Conservation (phyloP, 2,329 filamentous ascomycete species). For the Myriosclerotinia scirpicola region DNA sequence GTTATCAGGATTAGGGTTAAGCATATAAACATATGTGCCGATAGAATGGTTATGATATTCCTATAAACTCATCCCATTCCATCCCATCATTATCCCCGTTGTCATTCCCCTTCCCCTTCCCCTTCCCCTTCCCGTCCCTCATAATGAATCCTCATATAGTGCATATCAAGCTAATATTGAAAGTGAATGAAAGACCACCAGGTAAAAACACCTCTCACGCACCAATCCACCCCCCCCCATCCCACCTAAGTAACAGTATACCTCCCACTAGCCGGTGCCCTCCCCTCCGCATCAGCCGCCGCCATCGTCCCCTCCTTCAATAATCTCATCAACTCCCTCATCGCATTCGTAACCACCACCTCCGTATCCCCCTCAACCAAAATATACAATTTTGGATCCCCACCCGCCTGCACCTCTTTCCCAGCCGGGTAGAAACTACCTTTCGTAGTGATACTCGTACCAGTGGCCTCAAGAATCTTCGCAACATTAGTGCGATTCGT, state of each 20-base stretch:
- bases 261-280: constrained; percentile 74
- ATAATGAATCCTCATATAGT: not conserved
- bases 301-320: constrained; percentile 88
- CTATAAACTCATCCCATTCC: not conserved
- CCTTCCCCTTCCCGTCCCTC: not conserved
- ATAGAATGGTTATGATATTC: not conserved
- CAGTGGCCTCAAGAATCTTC: constrained; percentile 93
- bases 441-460: constrained; percentile 96
- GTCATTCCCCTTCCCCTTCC: not conserved
- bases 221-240: not conserved
- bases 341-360: constrained; percentile 82
- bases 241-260: constrained; percentile 75
- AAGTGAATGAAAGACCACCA: not conserved
- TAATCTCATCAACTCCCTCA: constrained; percentile 84
- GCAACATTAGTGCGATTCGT: constrained; percentile 98
- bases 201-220: not conserved
- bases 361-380: constrained; percentile 97
- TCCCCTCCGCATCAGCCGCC: constrained; percentile 80
- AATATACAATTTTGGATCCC: constrained; percentile 94
- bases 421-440: constrained; percentile 83
- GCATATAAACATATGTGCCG: not conserved
- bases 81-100: too few species aligned
- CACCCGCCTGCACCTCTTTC: constrained; percentile 73
- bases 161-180: not conserved
- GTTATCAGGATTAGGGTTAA: not conserved